Base-by-base conservation (phyloP, 176 grass and related monocot species). In the Hordeum marinum region DNA sequence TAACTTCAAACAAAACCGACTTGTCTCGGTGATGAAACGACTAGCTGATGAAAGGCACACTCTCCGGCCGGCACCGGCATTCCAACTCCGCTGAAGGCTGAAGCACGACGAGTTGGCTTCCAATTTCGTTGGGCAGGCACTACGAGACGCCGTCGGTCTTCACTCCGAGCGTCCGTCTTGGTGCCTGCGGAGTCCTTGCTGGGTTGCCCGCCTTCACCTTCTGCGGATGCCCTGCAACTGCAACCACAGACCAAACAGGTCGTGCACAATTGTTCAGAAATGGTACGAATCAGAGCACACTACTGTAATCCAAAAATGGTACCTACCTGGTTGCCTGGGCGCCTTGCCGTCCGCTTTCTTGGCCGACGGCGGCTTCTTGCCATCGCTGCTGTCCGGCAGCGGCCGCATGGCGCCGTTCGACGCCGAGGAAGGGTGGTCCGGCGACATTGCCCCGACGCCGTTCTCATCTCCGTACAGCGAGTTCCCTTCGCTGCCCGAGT, bases 391-490 rank as follows among this genome's bases (percentile, higher is more conserved):
- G 9, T 83, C 78, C 13, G 79, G 80, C 59, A 89, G 68, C 13
- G 85, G 77, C 42, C 63, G 79, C 58, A 77, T 71, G 7, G 90
- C 74, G 52, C 80, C 46, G 36, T 85, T 82, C 0, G 86, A 76
- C 11, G 79, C 9, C 6, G 90, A 80, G 41, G 45, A 82, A 5
- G 64, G 35, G 58, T 92, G 87, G 37, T 93, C 96, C 0, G 66
- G 68, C 73, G 83, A 66, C 46, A 76, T 40, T 1, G 69, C 23
- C 9, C 75, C 85, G 43, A 79, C 62, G 20, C 81, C 86, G 31
- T 92, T 94, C 83, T 98, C 93, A 41, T 98, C 96, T 43, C 93
- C 86, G 85, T 84, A 83, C 45, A 89, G 60, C 18, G 93, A 95
- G 45, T 63, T 75, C 24, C 74, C 89, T 7, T 95, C 91, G 63